These are phyloP conservation scores for Coemansia interrupta DNA, from an alignment of 192 early-diverging fungal genomes.

Conservation along the genomic window DNA sequence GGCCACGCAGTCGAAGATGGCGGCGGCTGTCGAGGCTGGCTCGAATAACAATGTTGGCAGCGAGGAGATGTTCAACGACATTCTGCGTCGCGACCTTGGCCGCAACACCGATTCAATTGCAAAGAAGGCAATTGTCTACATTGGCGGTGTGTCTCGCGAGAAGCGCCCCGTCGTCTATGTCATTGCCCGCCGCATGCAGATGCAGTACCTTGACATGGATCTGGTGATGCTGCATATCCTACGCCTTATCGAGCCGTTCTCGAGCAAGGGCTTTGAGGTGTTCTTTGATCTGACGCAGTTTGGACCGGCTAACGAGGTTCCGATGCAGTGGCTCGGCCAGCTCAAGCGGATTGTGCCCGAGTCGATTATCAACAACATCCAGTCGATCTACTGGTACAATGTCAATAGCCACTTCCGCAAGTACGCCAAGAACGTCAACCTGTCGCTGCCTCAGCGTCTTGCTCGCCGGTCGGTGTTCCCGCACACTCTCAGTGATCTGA, in stretches of 20 bases:
- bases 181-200: slow-evolving; percentile 70
- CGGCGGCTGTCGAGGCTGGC: slow-evolving; percentile 17
- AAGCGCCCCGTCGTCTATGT: slow-evolving; percentile 81
- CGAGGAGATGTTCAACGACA: slow-evolving; percentile 57
- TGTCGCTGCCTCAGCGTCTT: slow-evolving; percentile 54
- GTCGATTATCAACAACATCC: slow-evolving; percentile 61
- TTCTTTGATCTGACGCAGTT: slow-evolving; percentile 82
- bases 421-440: slow-evolving; percentile 55
- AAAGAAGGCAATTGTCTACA: slow-evolving; percentile 75
- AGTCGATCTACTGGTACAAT: slow-evolving; percentile 75
- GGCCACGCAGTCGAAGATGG: slow-evolving; percentile 23
- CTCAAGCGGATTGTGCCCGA: slow-evolving; percentile 71
- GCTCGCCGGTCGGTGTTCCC: slow-evolving; percentile 69
- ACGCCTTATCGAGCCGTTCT: slow-evolving; percentile 64
- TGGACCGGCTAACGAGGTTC: slow-evolving; percentile 74
- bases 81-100: slow-evolving; percentile 67
- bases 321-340: slow-evolving; percentile 69
- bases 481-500: slow-evolving; percentile 63
- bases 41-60: slow-evolving; percentile 10
- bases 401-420: slow-evolving; percentile 75
- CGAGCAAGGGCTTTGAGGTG: slow-evolving; percentile 71
- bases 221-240: slow-evolving; percentile 72
- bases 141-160: slow-evolving; percentile 73
- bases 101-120: slow-evolving; percentile 65
- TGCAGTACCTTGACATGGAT: slow-evolving; percentile 82